A percentile compares a stretch with the other conserved stretches of the same genome.
Evolutionary conservation across 371 early-diverging fungal species (phyloP).

Genomic region (Fennellomyces sp.): DNA sequence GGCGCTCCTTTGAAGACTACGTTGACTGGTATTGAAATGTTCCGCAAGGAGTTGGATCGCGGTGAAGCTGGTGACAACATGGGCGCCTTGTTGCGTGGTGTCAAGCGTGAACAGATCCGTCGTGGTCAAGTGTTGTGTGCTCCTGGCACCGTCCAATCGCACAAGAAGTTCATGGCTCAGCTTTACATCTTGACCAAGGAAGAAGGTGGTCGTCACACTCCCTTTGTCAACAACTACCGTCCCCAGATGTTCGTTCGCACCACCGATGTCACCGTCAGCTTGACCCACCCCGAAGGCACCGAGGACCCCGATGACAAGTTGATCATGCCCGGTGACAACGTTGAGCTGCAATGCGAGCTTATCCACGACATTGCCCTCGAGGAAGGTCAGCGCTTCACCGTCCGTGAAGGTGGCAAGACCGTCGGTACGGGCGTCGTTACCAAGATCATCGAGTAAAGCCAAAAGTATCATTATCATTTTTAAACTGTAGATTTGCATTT

Average conservation of each 20-base stretch:
- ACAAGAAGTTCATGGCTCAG: conserved; percentile 92
- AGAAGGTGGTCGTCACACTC: conserved; percentile 98
- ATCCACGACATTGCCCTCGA: conserved; percentile 86
- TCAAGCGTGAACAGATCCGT: conserved; percentile 95
- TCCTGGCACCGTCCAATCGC: conserved; percentile 91
- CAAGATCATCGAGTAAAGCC: conserved; percentile 42
- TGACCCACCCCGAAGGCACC: conserved; percentile 83
- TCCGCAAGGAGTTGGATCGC: conserved; percentile 97
- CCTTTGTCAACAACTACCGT: conserved; percentile 95
- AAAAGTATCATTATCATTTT: background rate
- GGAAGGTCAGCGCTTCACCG: conserved; percentile 93
- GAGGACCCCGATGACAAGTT: conserved; percentile 89
- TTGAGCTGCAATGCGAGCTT: conserved; percentile 84
- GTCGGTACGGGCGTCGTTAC: conserved; percentile 90
- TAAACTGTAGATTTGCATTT: too few species aligned
- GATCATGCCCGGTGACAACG: conserved; percentile 99
- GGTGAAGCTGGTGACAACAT: conserved; percentile 99
- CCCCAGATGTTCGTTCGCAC: conserved; percentile 97
- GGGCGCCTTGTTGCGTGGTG: conserved; percentile 95
- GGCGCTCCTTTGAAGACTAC: conserved; percentile 89
- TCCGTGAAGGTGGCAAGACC: conserved; percentile 98
- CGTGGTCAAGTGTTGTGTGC: conserved; percentile 94
- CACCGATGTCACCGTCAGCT: conserved; percentile 89
- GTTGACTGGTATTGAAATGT: conserved; percentile 98
- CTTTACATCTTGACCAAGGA: conserved; percentile 96